phyloP scores from a whole-genome alignment of 2,329 filamentous ascomycete species.

The Ophiostoma quercus region DNA sequence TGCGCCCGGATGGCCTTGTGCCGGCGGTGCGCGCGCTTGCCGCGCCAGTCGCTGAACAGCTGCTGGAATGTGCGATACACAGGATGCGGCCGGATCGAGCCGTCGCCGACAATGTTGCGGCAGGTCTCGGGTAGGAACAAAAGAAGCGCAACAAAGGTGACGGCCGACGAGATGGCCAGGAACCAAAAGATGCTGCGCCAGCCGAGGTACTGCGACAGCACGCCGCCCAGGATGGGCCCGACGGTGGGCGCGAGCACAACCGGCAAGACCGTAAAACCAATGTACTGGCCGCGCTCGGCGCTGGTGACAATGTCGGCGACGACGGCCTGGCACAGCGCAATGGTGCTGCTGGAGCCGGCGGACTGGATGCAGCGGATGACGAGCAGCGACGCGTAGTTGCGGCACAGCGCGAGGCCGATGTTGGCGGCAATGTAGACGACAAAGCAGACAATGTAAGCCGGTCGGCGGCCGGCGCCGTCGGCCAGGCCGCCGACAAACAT shows the following conservation, averaged over 20 bases:
- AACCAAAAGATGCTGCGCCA: slow-evolving; percentile 62
- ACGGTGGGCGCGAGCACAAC: slow-evolving; percentile 45
- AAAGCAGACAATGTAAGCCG: slow-evolving; percentile 50
- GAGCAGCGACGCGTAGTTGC: slow-evolving; percentile 47
- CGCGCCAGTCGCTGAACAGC: slow-evolving; percentile 19
- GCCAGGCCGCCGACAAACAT: slow-evolving; percentile 52
- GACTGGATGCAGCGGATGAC: slow-evolving; percentile 53
- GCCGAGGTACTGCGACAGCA: slow-evolving; percentile 51
- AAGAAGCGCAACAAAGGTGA: slow-evolving; percentile 41
- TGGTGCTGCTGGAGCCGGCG: slow-evolving; percentile 53
- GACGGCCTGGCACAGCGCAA: slow-evolving; percentile 53
- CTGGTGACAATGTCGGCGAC: slow-evolving; percentile 59
- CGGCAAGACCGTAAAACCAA: slow-evolving; percentile 48
- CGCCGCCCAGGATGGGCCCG: slow-evolving; percentile 55
- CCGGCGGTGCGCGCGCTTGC: background rate
- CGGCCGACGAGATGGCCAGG: slow-evolving; percentile 43
- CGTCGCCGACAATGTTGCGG: slow-evolving; percentile 48
- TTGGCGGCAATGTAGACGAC: slow-evolving; percentile 49
- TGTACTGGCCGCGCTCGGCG: slow-evolving; percentile 55
- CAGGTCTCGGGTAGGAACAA: slow-evolving; percentile 53
- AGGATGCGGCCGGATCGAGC: slow-evolving; percentile 37
- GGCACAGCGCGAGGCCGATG: slow-evolving; percentile 47
- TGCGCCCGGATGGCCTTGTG: slow-evolving; percentile 15
- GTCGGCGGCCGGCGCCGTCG: slow-evolving; percentile 49
- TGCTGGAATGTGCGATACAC: slow-evolving; percentile 25